A percentile compares a stretch with the other conserved stretches of the same genome.
These are phyloP conservation scores for Leishmania gerbilli DNA, from an alignment of 208 protist genomes.

Conservation along the genomic window DNA sequence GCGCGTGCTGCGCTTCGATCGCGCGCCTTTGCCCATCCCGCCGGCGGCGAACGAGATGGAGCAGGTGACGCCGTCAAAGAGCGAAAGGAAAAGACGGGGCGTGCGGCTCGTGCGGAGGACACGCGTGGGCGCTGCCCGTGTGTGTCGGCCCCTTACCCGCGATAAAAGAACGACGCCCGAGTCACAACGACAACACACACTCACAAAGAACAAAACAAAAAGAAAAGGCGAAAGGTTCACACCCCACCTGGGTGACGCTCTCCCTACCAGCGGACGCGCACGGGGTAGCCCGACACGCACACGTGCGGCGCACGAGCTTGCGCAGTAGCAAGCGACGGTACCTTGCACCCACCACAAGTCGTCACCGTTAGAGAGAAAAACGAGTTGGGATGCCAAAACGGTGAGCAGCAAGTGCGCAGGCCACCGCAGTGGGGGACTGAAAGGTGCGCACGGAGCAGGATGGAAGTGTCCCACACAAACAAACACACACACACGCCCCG, in stretches of 20 bases:
- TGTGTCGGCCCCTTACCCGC: background rate
- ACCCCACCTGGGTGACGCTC: background rate
- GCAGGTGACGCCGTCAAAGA: background rate
- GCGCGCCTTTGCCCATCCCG: conserved; percentile 79
- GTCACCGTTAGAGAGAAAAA: background rate
- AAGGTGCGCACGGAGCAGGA: background rate
- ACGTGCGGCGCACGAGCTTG: background rate
- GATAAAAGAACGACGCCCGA: background rate
- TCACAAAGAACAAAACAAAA: background rate
- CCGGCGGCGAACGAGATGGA: background rate
- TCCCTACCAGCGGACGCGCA: background rate
- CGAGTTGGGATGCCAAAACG: background rate
- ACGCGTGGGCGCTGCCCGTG: background rate
- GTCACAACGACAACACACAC: background rate
- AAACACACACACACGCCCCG: too few species aligned
- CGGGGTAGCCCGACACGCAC: background rate
- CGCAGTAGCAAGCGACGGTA: background rate
- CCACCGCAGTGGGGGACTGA: background rate
- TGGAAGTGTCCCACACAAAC: background rate
- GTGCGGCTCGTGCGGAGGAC: background rate
- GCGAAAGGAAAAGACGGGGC: background rate
- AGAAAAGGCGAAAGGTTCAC: background rate
- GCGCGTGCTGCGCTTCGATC: conserved; percentile 64
- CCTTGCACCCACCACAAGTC: background rate
- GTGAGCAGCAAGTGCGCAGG: background rate